Evolutionary conservation across 257 asterid genomes (phyloP).

Genomic region (Phtheirospermum japonicum): DNA sequence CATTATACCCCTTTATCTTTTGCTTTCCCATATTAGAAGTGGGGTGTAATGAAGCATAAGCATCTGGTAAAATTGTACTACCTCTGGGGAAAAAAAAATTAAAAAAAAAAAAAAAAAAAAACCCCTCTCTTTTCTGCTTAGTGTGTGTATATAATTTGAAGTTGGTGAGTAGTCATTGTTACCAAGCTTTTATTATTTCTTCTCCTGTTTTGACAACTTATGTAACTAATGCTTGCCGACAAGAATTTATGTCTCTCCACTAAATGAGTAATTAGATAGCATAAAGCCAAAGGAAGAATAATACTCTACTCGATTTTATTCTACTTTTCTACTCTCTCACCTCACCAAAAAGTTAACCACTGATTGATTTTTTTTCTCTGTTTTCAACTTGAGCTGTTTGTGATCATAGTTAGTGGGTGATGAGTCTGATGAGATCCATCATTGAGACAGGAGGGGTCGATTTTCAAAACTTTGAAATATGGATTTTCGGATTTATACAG

Average conservation of each 20-base stretch:
- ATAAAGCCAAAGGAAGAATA: slow-evolving; percentile 39
- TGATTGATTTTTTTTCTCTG: slow-evolving; percentile 19
- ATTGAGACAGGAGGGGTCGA: neutral
- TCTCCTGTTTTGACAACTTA: slow-evolving; percentile 15
- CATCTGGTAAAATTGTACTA: slow-evolving; percentile 26
- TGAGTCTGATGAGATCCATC: slow-evolving; percentile 32
- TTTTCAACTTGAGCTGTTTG: slow-evolving; percentile 30
- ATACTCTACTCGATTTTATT: slow-evolving; percentile 36
- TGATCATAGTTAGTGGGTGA: slow-evolving; percentile 32
- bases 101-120: neutral
- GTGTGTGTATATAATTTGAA: slow-evolving; percentile 34
- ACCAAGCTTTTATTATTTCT: slow-evolving; percentile 27
- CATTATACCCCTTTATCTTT: slow-evolving; percentile 38
- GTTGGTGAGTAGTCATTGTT: slow-evolving; percentile 78
- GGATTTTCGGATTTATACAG: too few species aligned
- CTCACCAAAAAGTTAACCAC: slow-evolving; percentile 34
- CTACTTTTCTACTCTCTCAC: slow-evolving; percentile 34
- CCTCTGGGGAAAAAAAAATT: slow-evolving; percentile 9
- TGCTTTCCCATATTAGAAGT: slow-evolving; percentile 27
- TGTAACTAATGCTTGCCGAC: slow-evolving; percentile 65
- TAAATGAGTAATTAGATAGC: slow-evolving; percentile 50
- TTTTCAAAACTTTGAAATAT: neutral
- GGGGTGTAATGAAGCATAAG: slow-evolving; percentile 29
- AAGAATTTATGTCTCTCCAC: slow-evolving; percentile 72
- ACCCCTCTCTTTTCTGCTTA: neutral